Percentiles rank a stretch among this genome's conserved stretches.
phyloP scores from a whole-genome alignment of 352 stramenopile species.

The Globisporangium viniferum region DNA sequence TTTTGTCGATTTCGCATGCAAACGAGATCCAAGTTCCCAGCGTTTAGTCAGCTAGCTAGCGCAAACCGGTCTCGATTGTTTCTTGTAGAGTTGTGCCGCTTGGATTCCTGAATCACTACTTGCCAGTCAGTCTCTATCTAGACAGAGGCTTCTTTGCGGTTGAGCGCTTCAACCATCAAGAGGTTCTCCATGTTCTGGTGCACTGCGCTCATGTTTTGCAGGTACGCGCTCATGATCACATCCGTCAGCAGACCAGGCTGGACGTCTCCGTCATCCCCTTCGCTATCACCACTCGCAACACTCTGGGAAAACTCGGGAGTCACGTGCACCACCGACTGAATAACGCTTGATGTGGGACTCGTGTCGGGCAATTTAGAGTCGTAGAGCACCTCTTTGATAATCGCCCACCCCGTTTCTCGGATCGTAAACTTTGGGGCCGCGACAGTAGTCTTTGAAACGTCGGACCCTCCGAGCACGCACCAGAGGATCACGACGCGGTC shows the following conservation, averaged over 20 bases:
- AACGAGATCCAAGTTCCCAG: no score
- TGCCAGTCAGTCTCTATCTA: background rate
- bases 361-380: background rate
- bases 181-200: background rate
- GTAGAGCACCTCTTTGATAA: background rate
- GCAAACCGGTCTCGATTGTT: no score
- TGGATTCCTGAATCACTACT: no score
- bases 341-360: background rate
- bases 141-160: background rate
- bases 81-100: no score
- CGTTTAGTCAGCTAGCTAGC: no score
- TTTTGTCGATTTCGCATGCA: no score
- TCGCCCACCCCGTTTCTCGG: background rate
- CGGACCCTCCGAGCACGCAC: background rate
- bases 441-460: background rate
- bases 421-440: background rate
- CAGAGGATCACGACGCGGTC: background rate
- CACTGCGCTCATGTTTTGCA: background rate
- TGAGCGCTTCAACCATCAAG: background rate
- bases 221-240: background rate
- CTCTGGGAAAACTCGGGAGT: background rate
- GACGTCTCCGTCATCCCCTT: background rate
- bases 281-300: background rate
- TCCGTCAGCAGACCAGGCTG: background rate
- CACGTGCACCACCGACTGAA: background rate